A percentile compares a stretch with the other conserved stretches of the same genome.
These are phyloP conservation scores for Daldinia grandis DNA, from an alignment of 495 filamentous ascomycete genomes.

Conservation along the genomic window DNA sequence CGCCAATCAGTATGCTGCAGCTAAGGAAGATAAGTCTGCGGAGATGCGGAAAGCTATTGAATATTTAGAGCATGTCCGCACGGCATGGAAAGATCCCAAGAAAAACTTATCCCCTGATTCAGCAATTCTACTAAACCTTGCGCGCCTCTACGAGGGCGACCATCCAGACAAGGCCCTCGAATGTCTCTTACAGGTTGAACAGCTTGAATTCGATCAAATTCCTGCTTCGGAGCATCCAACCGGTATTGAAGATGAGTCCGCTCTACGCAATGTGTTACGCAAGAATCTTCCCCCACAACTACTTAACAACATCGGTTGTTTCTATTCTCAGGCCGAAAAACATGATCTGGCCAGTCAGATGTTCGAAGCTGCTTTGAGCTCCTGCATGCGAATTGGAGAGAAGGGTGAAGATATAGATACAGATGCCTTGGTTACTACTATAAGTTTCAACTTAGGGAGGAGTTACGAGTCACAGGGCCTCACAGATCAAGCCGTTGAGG, in stretches of 20 bases:
- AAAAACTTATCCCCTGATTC: slow-evolving; percentile 81
- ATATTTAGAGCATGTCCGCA: slow-evolving; percentile 82
- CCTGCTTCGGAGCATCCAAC: slow-evolving; percentile 71
- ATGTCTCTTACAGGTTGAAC: slow-evolving; percentile 88
- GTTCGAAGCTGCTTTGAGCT: slow-evolving; percentile 86
- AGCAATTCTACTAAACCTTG: slow-evolving; percentile 89
- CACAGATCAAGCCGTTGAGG: slow-evolving; percentile 81
- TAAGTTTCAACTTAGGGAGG: slow-evolving; percentile 96
- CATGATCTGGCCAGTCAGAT: slow-evolving; percentile 80
- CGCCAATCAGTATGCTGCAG: slow-evolving; percentile 70
- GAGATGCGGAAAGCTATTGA: slow-evolving; percentile 84
- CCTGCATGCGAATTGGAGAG: slow-evolving; percentile 79
- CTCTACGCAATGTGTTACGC: slow-evolving; percentile 66
- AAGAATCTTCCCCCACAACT: slow-evolving; percentile 86
- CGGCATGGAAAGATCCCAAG: slow-evolving; percentile 87
- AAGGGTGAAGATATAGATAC: slow-evolving; percentile 75
- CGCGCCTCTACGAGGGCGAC: slow-evolving; percentile 86
- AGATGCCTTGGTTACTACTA: slow-evolving; percentile 89
- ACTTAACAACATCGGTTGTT: slow-evolving; percentile 96
- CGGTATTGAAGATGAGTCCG: slow-evolving; percentile 67
- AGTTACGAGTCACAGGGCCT: slow-evolving; percentile 88
- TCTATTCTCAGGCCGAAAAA: slow-evolving; percentile 87
- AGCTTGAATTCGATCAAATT: slow-evolving; percentile 80
- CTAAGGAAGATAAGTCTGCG: slow-evolving; percentile 84
- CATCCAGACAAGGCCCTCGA: slow-evolving; percentile 89